Evolutionary conservation across 2,329 filamentous ascomycete genomes (phyloP).

Genomic region (Nigrospora oryzae): DNA sequence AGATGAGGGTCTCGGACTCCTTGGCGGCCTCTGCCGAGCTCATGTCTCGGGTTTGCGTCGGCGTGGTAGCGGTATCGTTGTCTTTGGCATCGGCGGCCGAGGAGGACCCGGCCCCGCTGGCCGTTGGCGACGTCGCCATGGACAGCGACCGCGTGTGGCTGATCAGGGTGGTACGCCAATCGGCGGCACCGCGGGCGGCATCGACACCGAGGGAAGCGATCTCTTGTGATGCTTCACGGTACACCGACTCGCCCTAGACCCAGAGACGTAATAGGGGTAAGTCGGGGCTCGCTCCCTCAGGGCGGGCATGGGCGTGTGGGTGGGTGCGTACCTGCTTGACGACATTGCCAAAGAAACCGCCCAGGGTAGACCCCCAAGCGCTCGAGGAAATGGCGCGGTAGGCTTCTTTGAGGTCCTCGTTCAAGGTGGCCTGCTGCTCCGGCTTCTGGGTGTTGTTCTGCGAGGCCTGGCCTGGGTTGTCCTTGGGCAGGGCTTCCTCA

Average conservation of each 20-base stretch:
- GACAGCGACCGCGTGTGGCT: slow-evolving; percentile 68
- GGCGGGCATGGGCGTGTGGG: not conserved
- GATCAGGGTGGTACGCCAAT: slow-evolving; percentile 58
- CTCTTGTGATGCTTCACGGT: slow-evolving; percentile 82
- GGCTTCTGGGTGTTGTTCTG: slow-evolving; percentile 28
- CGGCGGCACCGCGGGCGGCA: slow-evolving; percentile 72
- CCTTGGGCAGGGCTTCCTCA: slow-evolving; percentile 64
- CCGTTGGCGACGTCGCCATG: slow-evolving; percentile 36
- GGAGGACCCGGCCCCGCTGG: slow-evolving; percentile 15
- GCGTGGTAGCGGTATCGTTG: slow-evolving; percentile 29
- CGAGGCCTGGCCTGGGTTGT: slow-evolving; percentile 36
- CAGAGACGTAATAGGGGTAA: slow-evolving; percentile 9
- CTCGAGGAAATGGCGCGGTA: slow-evolving; percentile 89
- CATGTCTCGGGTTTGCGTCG: slow-evolving; percentile 30
- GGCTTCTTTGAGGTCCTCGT: slow-evolving; percentile 85
- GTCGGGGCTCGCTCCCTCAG: not conserved
- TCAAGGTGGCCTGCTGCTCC: slow-evolving; percentile 51
- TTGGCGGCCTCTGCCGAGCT: slow-evolving; percentile 33
- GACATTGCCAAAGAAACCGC: slow-evolving; percentile 84
- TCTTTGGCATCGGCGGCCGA: slow-evolving; percentile 26
- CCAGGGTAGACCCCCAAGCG: slow-evolving; percentile 82
- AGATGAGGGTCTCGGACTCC: slow-evolving; percentile 59
- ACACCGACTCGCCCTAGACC: slow-evolving; percentile 64
- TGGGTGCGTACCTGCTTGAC: slow-evolving; percentile 67
- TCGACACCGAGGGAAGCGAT: slow-evolving; percentile 71